Evolutionary conservation across 2,329 filamentous ascomycete species (phyloP).

Genomic region (Phialophora macrospora): DNA sequence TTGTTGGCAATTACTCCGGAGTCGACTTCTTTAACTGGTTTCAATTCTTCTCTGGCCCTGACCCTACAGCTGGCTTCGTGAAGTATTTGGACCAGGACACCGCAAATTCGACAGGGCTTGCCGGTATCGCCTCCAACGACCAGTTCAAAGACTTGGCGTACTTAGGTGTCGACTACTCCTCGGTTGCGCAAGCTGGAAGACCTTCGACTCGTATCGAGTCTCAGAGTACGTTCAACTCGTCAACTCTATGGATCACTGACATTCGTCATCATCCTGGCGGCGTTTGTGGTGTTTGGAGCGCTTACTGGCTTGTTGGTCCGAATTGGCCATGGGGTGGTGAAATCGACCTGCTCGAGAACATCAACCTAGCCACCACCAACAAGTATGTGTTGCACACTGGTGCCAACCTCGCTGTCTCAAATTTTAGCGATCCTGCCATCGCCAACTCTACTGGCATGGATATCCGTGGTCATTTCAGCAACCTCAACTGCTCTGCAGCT

Average conservation of each 20-base stretch:
- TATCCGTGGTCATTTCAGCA: conserved; percentile 10
- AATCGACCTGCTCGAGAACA: conserved; percentile 60
- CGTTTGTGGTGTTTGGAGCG: conserved; percentile 58
- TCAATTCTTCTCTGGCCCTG: conserved; percentile 52
- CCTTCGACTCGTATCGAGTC: conserved; percentile 52
- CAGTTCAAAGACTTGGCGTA: conserved; percentile 42
- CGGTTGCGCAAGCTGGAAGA: conserved; percentile 44
- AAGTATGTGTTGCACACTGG: conserved; percentile 57
- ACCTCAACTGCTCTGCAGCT: conserved; percentile 42
- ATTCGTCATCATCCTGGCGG: conserved; percentile 54
- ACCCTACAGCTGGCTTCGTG: conserved; percentile 58
- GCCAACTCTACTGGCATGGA: conserved; percentile 27
- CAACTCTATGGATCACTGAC: conserved; percentile 52
- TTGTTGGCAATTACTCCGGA: conserved; percentile 48
- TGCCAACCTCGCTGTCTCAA: conserved; percentile 44
- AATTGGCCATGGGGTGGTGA: conserved; percentile 52
- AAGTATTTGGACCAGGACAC: conserved; percentile 51
- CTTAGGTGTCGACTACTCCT: conserved; percentile 52
- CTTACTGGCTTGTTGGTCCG: conserved; percentile 51
- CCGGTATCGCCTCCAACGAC: conserved; percentile 40
- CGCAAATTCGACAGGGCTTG: conserved; percentile 45
- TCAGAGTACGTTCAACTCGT: conserved; percentile 51
- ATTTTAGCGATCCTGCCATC: conserved; percentile 54
- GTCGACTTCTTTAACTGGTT: conserved; percentile 56
- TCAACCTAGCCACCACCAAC: conserved; percentile 51